Conservation (phyloP, 345 rosid species). For the Populus simonii region DNA sequence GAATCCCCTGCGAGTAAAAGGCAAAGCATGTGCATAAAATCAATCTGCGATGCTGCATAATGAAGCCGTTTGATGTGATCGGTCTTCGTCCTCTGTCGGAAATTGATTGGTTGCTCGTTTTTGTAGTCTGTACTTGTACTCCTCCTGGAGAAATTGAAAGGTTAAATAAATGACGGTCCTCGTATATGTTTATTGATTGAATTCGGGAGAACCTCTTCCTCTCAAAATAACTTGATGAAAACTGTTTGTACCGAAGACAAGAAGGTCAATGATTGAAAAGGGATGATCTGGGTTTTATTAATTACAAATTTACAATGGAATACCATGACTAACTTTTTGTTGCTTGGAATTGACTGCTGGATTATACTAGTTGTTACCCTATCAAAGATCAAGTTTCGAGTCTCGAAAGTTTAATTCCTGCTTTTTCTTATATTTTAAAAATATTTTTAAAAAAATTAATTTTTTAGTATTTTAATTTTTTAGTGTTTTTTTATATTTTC, state of each 20-base stretch:
- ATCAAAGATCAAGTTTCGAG: too few species aligned
- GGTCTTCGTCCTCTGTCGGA: neutral
- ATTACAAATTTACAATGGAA: too few species aligned
- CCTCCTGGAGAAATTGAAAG: neutral
- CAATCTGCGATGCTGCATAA: neutral
- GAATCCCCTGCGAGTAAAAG: neutral
- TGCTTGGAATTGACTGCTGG: too few species aligned
- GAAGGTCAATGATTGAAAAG: too few species aligned
- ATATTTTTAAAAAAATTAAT: too few species aligned
- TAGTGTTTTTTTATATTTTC: too few species aligned
- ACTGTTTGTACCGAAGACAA: neutral
- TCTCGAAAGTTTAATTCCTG: fast-evolving
- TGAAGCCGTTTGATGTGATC: neutral
- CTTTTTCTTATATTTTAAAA: too few species aligned
- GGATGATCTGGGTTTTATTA: too few species aligned
- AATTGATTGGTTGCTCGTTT: neutral
- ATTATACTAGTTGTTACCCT: too few species aligned
- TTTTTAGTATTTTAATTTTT: too few species aligned
- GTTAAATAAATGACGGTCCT: too few species aligned
- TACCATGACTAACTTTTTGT: too few species aligned
- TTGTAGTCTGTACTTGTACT: neutral
- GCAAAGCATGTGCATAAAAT: neutral
- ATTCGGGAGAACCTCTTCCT: neutral
- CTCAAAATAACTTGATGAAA: neutral
- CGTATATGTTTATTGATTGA: neutral